These are phyloP conservation scores for Marsdenia floribunda DNA, from an alignment of 257 asterid species.

Conservation along the genomic window DNA sequence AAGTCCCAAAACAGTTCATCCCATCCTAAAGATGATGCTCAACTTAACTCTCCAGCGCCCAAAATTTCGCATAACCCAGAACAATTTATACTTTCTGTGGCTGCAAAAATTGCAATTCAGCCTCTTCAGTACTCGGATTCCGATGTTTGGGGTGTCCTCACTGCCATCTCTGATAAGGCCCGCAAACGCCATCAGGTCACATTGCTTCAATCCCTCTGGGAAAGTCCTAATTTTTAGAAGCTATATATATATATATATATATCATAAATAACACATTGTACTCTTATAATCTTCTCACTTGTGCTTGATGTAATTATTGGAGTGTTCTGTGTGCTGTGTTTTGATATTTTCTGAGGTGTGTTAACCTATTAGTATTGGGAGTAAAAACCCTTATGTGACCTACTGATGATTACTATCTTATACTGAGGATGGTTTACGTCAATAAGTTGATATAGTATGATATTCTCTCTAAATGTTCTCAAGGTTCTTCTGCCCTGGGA, in stretches of 20 bases:
- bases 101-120: slow-evolving; percentile 71
- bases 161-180: slow-evolving; percentile 87
- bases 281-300: not conserved
- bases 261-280: not conserved
- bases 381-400: not conserved
- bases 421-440: not conserved
- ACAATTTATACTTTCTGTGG: slow-evolving; percentile 58
- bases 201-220: not conserved
- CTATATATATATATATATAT: no score
- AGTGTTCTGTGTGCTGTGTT: not conserved
- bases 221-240: not conserved
- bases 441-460: not conserved
- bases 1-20: slow-evolving; percentile 29
- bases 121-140: slow-evolving; percentile 78
- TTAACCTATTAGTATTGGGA: not conserved
- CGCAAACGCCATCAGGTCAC: slow-evolving; percentile 81
- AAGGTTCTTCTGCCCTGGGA: not conserved
- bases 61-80: slow-evolving; percentile 29
- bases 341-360: not conserved
- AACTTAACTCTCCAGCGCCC: slow-evolving; percentile 24
- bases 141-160: slow-evolving; percentile 92
- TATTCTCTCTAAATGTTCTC: not conserved
- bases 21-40: slow-evolving; percentile 19
- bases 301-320: not conserved
- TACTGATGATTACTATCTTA: not conserved